Evolutionary conservation across 352 stramenopile genomes (phyloP).

Genomic region (Phytopythium cucurbitacearum): DNA sequence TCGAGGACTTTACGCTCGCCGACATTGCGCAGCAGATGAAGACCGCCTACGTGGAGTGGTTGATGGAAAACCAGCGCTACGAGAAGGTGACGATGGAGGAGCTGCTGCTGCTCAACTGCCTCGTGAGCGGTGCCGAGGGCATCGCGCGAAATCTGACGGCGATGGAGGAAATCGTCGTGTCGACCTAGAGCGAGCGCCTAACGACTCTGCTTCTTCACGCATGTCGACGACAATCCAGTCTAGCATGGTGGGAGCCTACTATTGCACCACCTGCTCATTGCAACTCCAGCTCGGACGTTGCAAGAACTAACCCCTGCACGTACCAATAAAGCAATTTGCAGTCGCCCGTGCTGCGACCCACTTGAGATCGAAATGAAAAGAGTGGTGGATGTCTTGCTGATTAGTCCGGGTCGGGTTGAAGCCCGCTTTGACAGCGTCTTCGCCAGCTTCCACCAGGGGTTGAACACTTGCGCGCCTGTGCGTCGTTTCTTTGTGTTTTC

Average conservation of each 20-base stretch:
- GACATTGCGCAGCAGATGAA: conserved; percentile 75
- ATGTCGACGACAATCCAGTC: no score
- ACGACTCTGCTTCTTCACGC: no score
- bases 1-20: conserved; percentile 70
- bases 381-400: neutral
- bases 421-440: no score
- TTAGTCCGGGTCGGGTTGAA: neutral
- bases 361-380: no score
- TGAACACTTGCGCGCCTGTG: neutral
- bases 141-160: conserved; percentile 67
- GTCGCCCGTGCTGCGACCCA: no score
- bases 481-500: conserved; percentile 3
- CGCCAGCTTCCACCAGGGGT: no score
- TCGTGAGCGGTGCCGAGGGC: conserved; percentile 76
- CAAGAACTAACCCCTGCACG: no score
- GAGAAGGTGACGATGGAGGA: conserved; percentile 81
- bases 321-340: no score
- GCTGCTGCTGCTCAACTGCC: conserved; percentile 73
- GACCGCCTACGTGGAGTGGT: conserved; percentile 70
- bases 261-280: no score
- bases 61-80: conserved; percentile 72
- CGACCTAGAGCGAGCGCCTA: conserved; percentile 26
- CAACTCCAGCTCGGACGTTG: no score
- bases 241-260: no score
- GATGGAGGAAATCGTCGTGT: conserved; percentile 74